phyloP scores from a whole-genome alignment of 2,329 filamentous ascomycete genomes.

The Paecilomyces niveus region DNA sequence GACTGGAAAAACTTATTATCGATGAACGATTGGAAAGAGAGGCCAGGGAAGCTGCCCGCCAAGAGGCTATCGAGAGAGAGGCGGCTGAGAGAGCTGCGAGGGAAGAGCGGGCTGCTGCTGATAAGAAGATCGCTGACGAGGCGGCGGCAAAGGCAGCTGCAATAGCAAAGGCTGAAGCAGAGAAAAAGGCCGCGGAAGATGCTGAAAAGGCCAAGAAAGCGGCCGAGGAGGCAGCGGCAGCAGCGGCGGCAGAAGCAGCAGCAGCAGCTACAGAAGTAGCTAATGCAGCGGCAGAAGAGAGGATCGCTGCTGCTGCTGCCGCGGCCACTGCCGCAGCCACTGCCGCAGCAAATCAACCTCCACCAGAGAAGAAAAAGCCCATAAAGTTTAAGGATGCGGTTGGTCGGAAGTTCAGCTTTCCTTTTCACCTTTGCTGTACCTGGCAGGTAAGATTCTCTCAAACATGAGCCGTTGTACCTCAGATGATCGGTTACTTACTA shows the following conservation, averaged over 20 bases:
- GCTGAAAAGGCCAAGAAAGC: constrained; percentile 41
- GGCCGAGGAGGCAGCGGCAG: constrained; percentile 35
- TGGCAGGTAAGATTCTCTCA: constrained; percentile 61
- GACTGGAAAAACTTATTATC: constrained; percentile 53
- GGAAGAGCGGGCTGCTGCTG: constrained; percentile 34
- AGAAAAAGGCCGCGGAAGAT: constrained; percentile 39
- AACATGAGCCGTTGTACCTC: not conserved
- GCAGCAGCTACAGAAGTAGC: constrained; percentile 19
- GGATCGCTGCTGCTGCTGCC: constrained; percentile 4
- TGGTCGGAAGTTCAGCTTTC: constrained; percentile 86
- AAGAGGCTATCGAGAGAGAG: constrained; percentile 47
- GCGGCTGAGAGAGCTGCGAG: constrained; percentile 31
- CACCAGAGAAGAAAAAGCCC: constrained; percentile 59
- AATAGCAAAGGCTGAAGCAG: constrained; percentile 41
- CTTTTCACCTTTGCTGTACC: constrained; percentile 74
- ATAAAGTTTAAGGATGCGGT: constrained; percentile 90
- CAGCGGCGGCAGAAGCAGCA: constrained; percentile 32
- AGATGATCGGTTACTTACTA: constrained; percentile 1
- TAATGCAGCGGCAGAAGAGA: constrained; percentile 20
- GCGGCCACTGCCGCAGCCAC: constrained; percentile 22
- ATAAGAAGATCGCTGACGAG: constrained; percentile 37
- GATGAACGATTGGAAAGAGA: constrained; percentile 38
- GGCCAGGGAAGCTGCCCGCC: constrained; percentile 29
- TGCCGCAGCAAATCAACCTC: constrained; percentile 26
- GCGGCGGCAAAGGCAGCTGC: constrained; percentile 32